These are phyloP conservation scores for Paradendryphiella salina DNA, from an alignment of 2,329 filamentous ascomycete genomes.

Conservation along the genomic window DNA sequence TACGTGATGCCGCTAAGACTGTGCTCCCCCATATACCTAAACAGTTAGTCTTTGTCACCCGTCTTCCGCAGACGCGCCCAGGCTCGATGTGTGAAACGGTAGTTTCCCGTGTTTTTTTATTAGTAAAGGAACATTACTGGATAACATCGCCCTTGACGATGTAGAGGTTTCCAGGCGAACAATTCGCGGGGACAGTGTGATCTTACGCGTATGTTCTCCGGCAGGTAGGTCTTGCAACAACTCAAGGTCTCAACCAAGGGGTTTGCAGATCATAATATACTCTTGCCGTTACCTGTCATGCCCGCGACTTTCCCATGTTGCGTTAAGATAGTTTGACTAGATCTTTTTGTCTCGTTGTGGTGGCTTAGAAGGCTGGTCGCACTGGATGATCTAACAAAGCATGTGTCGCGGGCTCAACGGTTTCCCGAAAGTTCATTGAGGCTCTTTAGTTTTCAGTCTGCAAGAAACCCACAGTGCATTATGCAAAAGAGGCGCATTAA, in stretches of 20 bases:
- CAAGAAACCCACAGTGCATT: neutral
- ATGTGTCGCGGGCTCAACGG: too few species aligned
- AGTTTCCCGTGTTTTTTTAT: neutral
- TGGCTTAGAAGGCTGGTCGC: too few species aligned
- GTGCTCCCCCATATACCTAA: neutral
- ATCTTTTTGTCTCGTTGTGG: too few species aligned
- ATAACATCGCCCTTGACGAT: neutral
- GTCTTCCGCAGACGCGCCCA: conserved; percentile 1
- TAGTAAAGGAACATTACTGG: neutral
- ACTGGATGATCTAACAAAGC: too few species aligned
- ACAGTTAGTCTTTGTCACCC: conserved; percentile 3
- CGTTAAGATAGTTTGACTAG: neutral
- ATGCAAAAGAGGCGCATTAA: neutral
- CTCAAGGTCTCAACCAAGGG: neutral
- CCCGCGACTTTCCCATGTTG: neutral
- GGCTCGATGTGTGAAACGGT: conserved; percentile 11
- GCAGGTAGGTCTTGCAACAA: neutral
- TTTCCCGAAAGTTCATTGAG: neutral
- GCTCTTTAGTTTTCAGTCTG: neutral
- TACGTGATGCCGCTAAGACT: conserved; percentile 6
- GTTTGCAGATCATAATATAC: neutral
- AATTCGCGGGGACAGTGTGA: neutral
- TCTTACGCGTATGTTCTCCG: neutral
- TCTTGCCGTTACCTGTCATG: neutral
- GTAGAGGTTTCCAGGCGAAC: neutral